Evolutionary conservation across 805 yeast species (phyloP), one percentile per base, ranked within the genome.

Genomic region (Spathaspora gorwiae): DNA sequence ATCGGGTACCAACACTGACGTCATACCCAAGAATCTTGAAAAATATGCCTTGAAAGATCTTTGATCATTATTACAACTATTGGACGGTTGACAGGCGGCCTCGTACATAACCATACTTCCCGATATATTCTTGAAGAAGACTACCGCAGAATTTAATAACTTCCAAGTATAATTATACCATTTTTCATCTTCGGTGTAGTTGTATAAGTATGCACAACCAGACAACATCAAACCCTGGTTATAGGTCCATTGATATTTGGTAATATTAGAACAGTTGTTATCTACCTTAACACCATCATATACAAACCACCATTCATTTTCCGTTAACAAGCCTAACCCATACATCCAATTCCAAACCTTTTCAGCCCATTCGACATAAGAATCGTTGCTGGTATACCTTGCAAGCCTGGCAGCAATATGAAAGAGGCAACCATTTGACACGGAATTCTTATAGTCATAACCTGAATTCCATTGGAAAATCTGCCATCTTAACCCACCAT

Each of bases 21-120:
- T 84, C 44, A 79, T 66, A 1, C 90, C 94, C 60, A 90, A 63
- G 61, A 83, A 83, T 46, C 96, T 72, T 1, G 89, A 61, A 54
- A 87, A 76, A 54, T 84, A 86, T 1, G 96, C 96, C 70, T 87
- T 88, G 76, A 92, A 90, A n/a, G 94, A 81, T 48, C 96, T 75
- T 72, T 90, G 96, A 71, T 90, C 97, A 45, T 79, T 83, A 65
- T 87, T 79, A 72, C 98, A 90, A 35, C 74, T 70, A 26, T 62
- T 63, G 1, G 68, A 53, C 13, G 73, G 71, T 70, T 87, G 95
- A 65, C 97, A 90, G 1, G 96, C 89, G 6, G 84, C 83, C 62
- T 90, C 98, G 58, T 75, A 86, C 80, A 88, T 75, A 40, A 87
- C 68, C 39, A 53, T 47, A 32, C 55, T 53, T 42, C 52, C 52